Conservation (phyloP, 768 basidiomycete species). For the Amanita phalloides region DNA sequence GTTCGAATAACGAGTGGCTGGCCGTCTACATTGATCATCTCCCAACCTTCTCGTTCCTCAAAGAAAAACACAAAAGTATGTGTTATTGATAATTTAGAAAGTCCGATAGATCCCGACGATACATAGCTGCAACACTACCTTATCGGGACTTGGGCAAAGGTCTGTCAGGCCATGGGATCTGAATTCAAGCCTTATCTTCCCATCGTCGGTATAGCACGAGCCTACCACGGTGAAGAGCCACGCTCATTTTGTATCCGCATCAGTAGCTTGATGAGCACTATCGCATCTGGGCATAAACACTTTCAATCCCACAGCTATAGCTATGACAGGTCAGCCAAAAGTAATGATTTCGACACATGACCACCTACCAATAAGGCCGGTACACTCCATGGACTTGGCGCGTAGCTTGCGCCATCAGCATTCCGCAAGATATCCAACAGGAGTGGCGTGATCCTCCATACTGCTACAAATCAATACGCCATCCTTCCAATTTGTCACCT, state of each 20-base stretch:
- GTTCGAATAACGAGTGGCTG: slow-evolving; percentile 70
- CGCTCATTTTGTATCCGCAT: slow-evolving; percentile 67
- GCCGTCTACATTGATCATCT: slow-evolving; percentile 69
- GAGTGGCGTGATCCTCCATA: slow-evolving; percentile 74
- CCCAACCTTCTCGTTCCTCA: slow-evolving; percentile 64
- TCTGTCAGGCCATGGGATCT: slow-evolving; percentile 74
- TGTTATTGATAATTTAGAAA: slow-evolving; percentile 29
- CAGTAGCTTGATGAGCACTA: slow-evolving; percentile 58
- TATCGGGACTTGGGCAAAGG: slow-evolving; percentile 82
- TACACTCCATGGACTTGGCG: slow-evolving; percentile 87
- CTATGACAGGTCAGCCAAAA: slow-evolving; percentile 23
- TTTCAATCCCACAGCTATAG: slow-evolving; percentile 79
- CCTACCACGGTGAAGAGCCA: neutral
- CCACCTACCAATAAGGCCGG: slow-evolving; percentile 66
- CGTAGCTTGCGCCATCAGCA: slow-evolving; percentile 58
- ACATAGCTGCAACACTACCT: slow-evolving; percentile 66
- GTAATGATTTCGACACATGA: neutral
- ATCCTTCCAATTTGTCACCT: slow-evolving; percentile 1
- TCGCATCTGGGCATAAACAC: slow-evolving; percentile 66
- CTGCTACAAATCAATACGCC: slow-evolving; percentile 31
- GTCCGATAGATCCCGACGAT: slow-evolving; percentile 59
- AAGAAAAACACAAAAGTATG: neutral
- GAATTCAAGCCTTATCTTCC: slow-evolving; percentile 85
- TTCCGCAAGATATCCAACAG: slow-evolving; percentile 66
- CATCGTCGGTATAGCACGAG: slow-evolving; percentile 30